Evolutionary conservation across 805 yeast species (phyloP), one percentile per base, ranked within the genome.

Genomic region (Zygosaccharomyces rouxii): DNA sequence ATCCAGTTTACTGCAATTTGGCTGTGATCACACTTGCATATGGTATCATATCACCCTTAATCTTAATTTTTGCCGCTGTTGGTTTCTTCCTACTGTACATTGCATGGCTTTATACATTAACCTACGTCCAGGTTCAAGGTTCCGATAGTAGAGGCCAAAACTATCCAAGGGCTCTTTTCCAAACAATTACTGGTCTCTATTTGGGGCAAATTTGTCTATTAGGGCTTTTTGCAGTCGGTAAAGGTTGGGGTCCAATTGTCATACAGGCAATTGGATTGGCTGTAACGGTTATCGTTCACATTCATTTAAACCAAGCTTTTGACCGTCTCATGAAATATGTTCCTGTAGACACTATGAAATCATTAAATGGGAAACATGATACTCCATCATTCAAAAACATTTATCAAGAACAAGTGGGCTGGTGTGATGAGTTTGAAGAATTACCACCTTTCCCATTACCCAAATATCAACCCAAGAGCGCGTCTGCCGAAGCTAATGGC

Each of bases 161-260:
- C 71, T 94, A 89, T 64, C 94, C 96, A 52, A 79, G 88, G 53
- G 97, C 97, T 2, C 67, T 92, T 45, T 86, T 81, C 72, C 97
- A 92, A 70, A 84, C 95, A 0, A 76, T 92, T 64, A 83, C 83
- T 33, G 99, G 99, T 49, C 67, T 94, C 38, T 92, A 92, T 66
- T 66, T 92, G 39, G 96, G 96, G 35, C 90, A 92, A 68, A 69
- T 89, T 19, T 88, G 96, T 72, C 59, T 94, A 54, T 64, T 94
- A 46, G 97, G 97, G 47, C 68, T 94, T 48, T 90, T 89, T 64
- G 86, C 80, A 14, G 95, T 92, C 48, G 89, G 95, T 52, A 88
- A 88, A 73, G 85, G 95, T 37, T 92, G 97, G 97, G 98, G 97
- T 39, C 95, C 97, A 31, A 76, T 89, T 54, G 86, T 83, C 3